A percentile compares a stretch with the other conserved stretches of the same genome.
phyloP scores from a whole-genome alignment of 352 stramenopile genomes.

The Phytopythium helicoides region DNA sequence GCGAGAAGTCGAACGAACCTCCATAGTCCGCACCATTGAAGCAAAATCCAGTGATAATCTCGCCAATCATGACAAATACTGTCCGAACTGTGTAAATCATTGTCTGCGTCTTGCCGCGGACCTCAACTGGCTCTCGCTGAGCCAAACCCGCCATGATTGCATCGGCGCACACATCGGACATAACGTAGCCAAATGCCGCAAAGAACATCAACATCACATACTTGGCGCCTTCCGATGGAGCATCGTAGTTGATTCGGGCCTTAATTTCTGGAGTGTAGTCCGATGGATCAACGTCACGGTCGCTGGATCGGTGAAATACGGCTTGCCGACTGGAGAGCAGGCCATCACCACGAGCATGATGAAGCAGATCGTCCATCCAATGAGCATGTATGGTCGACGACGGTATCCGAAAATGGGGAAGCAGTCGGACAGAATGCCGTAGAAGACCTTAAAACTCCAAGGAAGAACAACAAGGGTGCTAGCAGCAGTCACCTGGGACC shows the following conservation, averaged over 20 bases:
- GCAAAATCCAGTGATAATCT: constrained; percentile 36
- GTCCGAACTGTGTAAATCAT: constrained; percentile 47
- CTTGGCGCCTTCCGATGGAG: constrained; percentile 31
- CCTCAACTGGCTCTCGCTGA: constrained; percentile 39
- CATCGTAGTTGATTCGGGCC: constrained; percentile 29
- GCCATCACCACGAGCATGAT: constrained; percentile 44
- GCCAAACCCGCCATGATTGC: constrained; percentile 43
- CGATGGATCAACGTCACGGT: constrained; percentile 11
- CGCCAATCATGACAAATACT: constrained; percentile 25
- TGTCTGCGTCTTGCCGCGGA: constrained; percentile 40
- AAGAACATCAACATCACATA: constrained; percentile 74
- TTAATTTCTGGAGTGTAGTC: constrained; percentile 25
- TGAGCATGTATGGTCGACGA: constrained; percentile 58
- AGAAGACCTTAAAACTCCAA: constrained; percentile 70
- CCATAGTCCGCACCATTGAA: constrained; percentile 19
- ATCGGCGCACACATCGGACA: constrained; percentile 74
- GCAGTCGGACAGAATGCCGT: constrained; percentile 58
- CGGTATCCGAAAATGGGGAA: constrained; percentile 55
- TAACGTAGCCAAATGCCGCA: constrained; percentile 67
- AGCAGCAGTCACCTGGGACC: constrained; percentile 23
- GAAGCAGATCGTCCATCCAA: constrained; percentile 46
- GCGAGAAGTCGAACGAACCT: constrained; percentile 21
- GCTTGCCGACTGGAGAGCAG: constrained; percentile 29
- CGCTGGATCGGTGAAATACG: constrained; percentile 39
- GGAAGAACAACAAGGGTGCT: constrained; percentile 31